Base-by-base conservation (phyloP, 208 protist species). In the Phytomonas sp. region DNA sequence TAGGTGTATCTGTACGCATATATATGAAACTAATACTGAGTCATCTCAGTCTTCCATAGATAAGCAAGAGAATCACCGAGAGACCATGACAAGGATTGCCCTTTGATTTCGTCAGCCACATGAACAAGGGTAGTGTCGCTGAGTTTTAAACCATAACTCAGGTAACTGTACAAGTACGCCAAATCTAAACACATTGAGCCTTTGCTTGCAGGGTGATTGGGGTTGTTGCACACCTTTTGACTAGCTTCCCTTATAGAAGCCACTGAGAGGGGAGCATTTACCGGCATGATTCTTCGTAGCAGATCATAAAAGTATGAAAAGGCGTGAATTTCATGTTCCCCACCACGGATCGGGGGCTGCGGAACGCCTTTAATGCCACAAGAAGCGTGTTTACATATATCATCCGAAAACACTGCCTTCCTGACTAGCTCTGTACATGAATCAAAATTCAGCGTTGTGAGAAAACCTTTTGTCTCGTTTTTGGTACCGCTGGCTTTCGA, bases 271-370 rank as follows among this genome's bases (percentile, higher is more conserved):
- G 53, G 66, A 20, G 20, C 7, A 4, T 66, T 65, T 0, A 70
- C 36, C 1, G n/a, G 9, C 23, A 59, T 60, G 37, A 83, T 78
- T 28, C 29, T 28, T 23, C 79, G 64, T 2, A 90, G 66, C 8
- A 79, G 77, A 65, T 91, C 83, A 62, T 88, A 87, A 62, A 91
- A 94, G 72, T 87, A 92, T 0, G 88, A 94, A 29, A 94, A 91
- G 33, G 75, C 78, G 67, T 83, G 88, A 8, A 91, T 73, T 5
- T 76, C 29, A 8, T 29, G 37, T 7, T 13, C 59, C 4, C 5
- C 9, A 4, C 56, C 28, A 26, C 69, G n/a, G 28, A 90, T 31
- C 23, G 4, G 2, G 17, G 86, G 86, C 77, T 92, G 86, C 9
- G 79, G 82, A 23, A 88, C 71, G n/a, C 80, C 86, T 23, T 69